Conservation (phyloP, 352 stramenopile species). For the Pythium graminicola region DNA sequence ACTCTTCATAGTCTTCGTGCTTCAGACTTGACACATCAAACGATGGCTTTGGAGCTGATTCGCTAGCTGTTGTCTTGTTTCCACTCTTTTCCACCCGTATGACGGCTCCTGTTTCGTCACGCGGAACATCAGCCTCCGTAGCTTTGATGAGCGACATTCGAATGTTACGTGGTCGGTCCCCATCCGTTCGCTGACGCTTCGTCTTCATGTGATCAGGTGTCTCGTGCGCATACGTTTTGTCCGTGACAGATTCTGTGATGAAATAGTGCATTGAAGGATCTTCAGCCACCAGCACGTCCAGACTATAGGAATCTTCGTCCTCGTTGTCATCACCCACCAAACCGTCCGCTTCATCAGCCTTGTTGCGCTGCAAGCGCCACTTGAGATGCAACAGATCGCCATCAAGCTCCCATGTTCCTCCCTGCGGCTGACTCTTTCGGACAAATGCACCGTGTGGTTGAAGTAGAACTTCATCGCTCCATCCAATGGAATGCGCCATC, state of each 20-base stretch:
- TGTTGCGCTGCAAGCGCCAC: slow-evolving; percentile 41
- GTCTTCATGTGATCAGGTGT: slow-evolving; percentile 55
- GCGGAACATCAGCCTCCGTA: slow-evolving; percentile 42
- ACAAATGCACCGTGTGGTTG: slow-evolving; percentile 49
- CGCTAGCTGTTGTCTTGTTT: slow-evolving; percentile 8
- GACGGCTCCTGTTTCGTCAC: slow-evolving; percentile 35
- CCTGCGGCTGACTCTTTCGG: slow-evolving; percentile 55
- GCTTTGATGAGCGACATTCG: slow-evolving; percentile 65
- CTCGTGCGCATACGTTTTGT: slow-evolving; percentile 58
- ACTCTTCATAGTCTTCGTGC: slow-evolving; percentile 36
- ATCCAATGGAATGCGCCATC: slow-evolving; percentile 66
- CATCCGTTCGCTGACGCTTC: slow-evolving; percentile 33
- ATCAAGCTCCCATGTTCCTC: slow-evolving; percentile 71
- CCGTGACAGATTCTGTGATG: slow-evolving; percentile 52
- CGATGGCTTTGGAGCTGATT: slow-evolving; percentile 4
- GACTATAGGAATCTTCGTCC: slow-evolving; percentile 48
- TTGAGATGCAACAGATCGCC: slow-evolving; percentile 78
- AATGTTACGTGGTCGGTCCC: slow-evolving; percentile 36
- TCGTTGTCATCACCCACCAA: slow-evolving; percentile 24
- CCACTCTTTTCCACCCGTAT: slow-evolving; percentile 20
- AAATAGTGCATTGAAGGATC: slow-evolving; percentile 75
- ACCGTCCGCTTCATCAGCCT: slow-evolving; percentile 23
- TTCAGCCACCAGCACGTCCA: slow-evolving; percentile 74
- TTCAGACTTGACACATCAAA: slow-evolving; percentile 13
- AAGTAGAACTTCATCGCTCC: slow-evolving; percentile 70